Conservation (phyloP, 495 filamentous ascomycete species). For the Annulohypoxylon stygium region DNA sequence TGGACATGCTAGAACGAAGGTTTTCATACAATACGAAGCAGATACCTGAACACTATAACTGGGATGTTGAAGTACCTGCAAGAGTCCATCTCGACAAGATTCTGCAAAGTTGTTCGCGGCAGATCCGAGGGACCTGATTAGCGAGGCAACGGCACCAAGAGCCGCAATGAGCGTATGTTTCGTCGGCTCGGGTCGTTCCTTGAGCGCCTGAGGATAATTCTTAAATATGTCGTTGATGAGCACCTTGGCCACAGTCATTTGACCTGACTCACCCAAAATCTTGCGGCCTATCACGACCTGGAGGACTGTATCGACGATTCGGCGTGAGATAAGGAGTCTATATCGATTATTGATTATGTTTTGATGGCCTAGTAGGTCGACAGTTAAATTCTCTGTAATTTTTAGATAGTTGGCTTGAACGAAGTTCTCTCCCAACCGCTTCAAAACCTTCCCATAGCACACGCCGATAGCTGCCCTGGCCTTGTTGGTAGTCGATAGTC, state of each 20-base stretch:
- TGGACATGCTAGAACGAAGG: slow-evolving; percentile 89
- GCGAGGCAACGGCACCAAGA: slow-evolving; percentile 81
- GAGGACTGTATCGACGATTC: slow-evolving; percentile 84
- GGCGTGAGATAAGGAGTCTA: slow-evolving; percentile 84
- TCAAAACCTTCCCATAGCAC: slow-evolving; percentile 86
- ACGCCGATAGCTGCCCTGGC: slow-evolving; percentile 85
- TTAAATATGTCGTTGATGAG: slow-evolving; percentile 91
- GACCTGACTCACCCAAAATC: slow-evolving; percentile 89
- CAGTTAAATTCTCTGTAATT: slow-evolving; percentile 83
- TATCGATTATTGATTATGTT: slow-evolving; percentile 88
- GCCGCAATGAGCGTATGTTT: slow-evolving; percentile 87
- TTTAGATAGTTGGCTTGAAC: slow-evolving; percentile 83
- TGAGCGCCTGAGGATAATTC: slow-evolving; percentile 93
- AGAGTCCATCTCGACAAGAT: slow-evolving; percentile 82
- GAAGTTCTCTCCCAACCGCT: slow-evolving; percentile 77
- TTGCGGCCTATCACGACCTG: slow-evolving; percentile 85
- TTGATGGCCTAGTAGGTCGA: slow-evolving; percentile 81
- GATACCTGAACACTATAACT: slow-evolving; percentile 96
- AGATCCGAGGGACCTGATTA: slow-evolving; percentile 85
- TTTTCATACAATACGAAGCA: slow-evolving; percentile 84
- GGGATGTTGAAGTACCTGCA: slow-evolving; percentile 93
- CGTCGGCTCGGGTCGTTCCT: slow-evolving; percentile 89
- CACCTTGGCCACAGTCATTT: slow-evolving; percentile 81
- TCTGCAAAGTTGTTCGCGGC: slow-evolving; percentile 83
- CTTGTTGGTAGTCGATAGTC: slow-evolving; percentile 82